A percentile compares a stretch with the other conserved stretches of the same genome.
Conservation (phyloP, 2,329 filamentous ascomycete genomes). For the Pseudogymnoascus sp. region DNA sequence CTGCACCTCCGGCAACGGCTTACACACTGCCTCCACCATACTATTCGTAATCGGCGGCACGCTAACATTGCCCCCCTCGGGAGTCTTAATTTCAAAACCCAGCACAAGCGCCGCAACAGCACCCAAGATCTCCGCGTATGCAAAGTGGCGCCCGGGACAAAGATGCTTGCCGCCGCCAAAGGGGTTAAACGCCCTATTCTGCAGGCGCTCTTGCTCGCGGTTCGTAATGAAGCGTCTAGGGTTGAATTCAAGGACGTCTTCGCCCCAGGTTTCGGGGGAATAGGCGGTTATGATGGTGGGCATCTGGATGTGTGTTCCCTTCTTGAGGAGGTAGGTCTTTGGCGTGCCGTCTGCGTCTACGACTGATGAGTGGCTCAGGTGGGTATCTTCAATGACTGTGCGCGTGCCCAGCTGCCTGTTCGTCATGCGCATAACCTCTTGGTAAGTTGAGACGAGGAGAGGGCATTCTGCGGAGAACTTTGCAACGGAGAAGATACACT, state of each 20-base stretch:
- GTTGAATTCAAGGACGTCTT: conserved; percentile 36
- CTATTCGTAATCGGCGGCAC: conserved; percentile 14
- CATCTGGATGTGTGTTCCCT: conserved; percentile 38
- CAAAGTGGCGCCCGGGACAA: conserved; percentile 35
- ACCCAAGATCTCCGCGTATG: conserved; percentile 33
- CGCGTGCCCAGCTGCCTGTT: conserved; percentile 35
- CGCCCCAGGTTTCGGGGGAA: conserved; percentile 37
- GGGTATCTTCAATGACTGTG: conserved; percentile 35
- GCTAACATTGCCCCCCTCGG: conserved; percentile 11
- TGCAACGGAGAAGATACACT: conserved; percentile 31
- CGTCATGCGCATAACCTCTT: conserved; percentile 38
- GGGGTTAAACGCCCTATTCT: conserved; percentile 30
- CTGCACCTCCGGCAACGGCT: conserved; percentile 19
- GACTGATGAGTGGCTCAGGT: conserved; percentile 27
- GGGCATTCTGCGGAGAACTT: conserved; percentile 35
- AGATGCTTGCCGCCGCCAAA: conserved; percentile 36
- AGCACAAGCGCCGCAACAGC: conserved; percentile 29
- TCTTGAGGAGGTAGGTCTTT: conserved; percentile 37
- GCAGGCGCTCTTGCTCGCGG: conserved; percentile 16
- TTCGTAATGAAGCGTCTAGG: conserved; percentile 34
- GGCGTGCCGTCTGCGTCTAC: conserved; percentile 10
- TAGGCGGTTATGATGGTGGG: conserved; percentile 37
- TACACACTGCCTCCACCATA: conserved; percentile 20
- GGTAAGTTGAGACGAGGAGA: conserved; percentile 38
- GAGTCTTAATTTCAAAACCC: conserved; percentile 25